Base-by-base conservation (phyloP, 768 basidiomycete genomes). In the Leccinum fibrillosum region DNA sequence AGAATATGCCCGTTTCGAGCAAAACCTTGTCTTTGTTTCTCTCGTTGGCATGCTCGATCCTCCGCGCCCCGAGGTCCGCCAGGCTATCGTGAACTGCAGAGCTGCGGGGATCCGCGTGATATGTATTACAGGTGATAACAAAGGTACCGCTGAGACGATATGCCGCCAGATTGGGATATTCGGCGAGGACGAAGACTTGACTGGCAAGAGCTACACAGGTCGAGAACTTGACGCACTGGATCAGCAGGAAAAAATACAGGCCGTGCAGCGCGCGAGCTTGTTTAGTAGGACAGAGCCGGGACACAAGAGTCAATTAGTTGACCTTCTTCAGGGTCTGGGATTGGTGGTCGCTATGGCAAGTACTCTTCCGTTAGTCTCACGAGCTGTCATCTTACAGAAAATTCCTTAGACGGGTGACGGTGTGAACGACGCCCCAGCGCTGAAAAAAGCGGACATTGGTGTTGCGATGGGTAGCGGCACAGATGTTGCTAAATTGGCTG, bases 401-500 rank as follows among this genome's bases (percentile, higher is more conserved):
- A 30, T 49, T 1, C 7, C 51, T 32, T 62, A 93, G 92, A 94
- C 92, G 56, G 94, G 94, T 58, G 96, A 98, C 69, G 96, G 96
- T 65, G 97, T 99, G 57, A 99, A 99, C 64, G 96, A 99, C 67
- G 96, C 97, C 2, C 95, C 95, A 34, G 97, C 96, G 0, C 75
- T 99, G 66, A 95, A 96, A 73, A 95, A 90, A 75, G 97, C 96
- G 12, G 94, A 96, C 66, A 99, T 99, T 66, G 96, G 96, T 72
- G 89, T 99, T 53, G 95, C 96, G 4, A 99, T 99, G 96, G 96
- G 96, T 49, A 95, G 93, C 57, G 96, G 96, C 54, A 99, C 97
- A 1, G 97, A 99, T 70, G 96, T 99, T 45, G 96, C 96, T 60
- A 98, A 98, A 76, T 78, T 97, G 59, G 97, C 96, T 4, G 93